Base-by-base conservation (phyloP, 1,284 basidiomycete species). In the Trametes hirsuta region DNA sequence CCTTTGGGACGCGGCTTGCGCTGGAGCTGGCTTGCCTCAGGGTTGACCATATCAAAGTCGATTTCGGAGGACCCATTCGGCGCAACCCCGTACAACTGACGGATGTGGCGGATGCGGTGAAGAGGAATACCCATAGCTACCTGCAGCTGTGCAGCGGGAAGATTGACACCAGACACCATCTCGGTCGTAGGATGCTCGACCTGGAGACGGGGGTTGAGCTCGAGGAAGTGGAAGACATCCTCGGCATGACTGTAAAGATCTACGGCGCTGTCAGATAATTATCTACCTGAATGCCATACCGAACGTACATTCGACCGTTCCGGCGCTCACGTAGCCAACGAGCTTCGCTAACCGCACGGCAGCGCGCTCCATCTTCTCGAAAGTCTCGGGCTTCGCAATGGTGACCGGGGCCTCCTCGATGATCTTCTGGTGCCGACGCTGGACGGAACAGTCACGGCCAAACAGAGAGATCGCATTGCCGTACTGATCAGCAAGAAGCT, bases 361-460 rank as follows among this genome's bases (percentile, higher is more conserved):
- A 12, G 97, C 95, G 69, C 95, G 94, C 75, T 99, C 97, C 97
- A 99, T 99, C 76, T 95, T 81, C 74, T 95, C 94, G 69, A 98
- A 98, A 11, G 86, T 96, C 47, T 90, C 90, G 51, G 87, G 90
- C 70, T 87, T 90, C 18, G 97, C 97, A 66, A 99, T 98, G 21
- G 97, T 98, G 52, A 99, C 97, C 25, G 97, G 97, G 9, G 97
- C 97, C 77, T 99, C 97, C 78, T 99, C 97, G 62, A 99, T 99
- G 69, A 99, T 99, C 83, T 99, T 99, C 77, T 99, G 97, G 78
- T 99, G 97, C 66, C 97, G 93, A 70, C 97, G 93, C 79, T 99
- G 97, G 50, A 99, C 97, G 58, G 97, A 99, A 76, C 97, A 99
- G 76, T 99, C 97, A 75, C 97, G 96, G 70, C 97, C 97, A 72